Percentiles rank a stretch among this genome's conserved stretches.
phyloP scores from a whole-genome alignment of 2,329 filamentous ascomycete genomes.

The Fusarium albidum region DNA sequence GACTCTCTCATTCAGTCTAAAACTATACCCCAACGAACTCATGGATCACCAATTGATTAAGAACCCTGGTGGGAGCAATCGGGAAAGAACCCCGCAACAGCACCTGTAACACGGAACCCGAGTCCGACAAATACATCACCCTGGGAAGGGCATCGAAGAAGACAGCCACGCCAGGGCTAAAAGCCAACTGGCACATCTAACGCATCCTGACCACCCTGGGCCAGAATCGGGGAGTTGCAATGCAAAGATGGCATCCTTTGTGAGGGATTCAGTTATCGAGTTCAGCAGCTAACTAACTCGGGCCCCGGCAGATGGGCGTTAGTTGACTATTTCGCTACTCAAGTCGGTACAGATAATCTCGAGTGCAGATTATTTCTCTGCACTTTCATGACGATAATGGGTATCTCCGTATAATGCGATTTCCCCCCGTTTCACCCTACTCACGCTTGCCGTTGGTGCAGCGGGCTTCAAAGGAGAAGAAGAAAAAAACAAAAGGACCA shows the following conservation, averaged over 20 bases:
- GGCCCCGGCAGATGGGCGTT: background rate
- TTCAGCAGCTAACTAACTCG: background rate
- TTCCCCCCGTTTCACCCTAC: slow-evolving; percentile 15
- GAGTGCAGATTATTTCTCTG: slow-evolving; percentile 2
- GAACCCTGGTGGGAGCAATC: no score
- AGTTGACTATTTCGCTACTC: background rate
- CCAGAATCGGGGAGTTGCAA: no score
- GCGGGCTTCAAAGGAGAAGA: slow-evolving; percentile 20
- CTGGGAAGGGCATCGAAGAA: no score
- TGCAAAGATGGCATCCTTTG: background rate
- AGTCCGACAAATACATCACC: no score
- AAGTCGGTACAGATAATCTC: background rate
- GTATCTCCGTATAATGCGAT: slow-evolving; percentile 30
- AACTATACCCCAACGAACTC: no score
- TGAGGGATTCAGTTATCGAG: background rate
- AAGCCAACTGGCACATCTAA: no score
- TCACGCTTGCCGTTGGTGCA: slow-evolving; percentile 15
- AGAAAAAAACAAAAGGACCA: slow-evolving; percentile 5
- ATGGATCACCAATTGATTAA: no score
- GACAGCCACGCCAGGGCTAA: no score
- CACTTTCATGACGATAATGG: slow-evolving; percentile 20
- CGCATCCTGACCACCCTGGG: no score
- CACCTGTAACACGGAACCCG: no score
- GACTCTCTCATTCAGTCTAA: background rate
- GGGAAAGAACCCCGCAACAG: no score